These are phyloP conservation scores for Gossypium herbaceum DNA, from an alignment of 345 rosid genomes.

Conservation along the genomic window DNA sequence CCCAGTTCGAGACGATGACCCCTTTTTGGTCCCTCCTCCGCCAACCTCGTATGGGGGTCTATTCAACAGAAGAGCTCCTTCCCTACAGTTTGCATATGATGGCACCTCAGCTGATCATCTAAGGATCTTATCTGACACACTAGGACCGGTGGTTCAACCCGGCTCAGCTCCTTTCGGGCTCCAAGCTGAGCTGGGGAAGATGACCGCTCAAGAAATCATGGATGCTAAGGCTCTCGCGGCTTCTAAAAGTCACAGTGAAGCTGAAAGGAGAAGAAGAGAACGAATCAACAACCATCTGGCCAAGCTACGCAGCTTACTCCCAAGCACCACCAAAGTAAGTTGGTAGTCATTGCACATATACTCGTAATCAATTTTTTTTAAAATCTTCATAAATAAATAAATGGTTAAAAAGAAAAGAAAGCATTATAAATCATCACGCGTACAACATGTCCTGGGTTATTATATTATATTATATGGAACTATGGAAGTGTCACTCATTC, in stretches of 20 bases:
- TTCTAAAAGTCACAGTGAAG: slow-evolving; percentile 96
- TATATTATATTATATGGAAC: slow-evolving; percentile 4
- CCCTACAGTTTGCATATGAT: slow-evolving; percentile 61
- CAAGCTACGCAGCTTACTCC: slow-evolving; percentile 86
- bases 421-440: slow-evolving; percentile 22
- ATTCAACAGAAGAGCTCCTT: slow-evolving; percentile 60
- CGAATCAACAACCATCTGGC: slow-evolving; percentile 96
- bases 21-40: slow-evolving; percentile 59
- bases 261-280: slow-evolving; percentile 91
- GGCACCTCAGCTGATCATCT: slow-evolving; percentile 67
- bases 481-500: background rate
- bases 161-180: slow-evolving; percentile 69
- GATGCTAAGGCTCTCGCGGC: slow-evolving; percentile 99
- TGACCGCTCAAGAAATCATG: slow-evolving; percentile 98
- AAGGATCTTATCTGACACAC: slow-evolving; percentile 72
- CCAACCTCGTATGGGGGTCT: slow-evolving; percentile 55
- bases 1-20: slow-evolving; percentile 54
- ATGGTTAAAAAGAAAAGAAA: slow-evolving; percentile 1
- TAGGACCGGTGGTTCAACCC: slow-evolving; percentile 62
- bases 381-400: background rate
- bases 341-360: background rate
- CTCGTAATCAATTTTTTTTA: background rate
- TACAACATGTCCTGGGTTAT: slow-evolving; percentile 16
- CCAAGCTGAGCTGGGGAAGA: slow-evolving; percentile 76
- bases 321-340: slow-evolving; percentile 98